Conservation (phyloP, 2,329 filamentous ascomycete species). For the Raffaelea arxii region DNA sequence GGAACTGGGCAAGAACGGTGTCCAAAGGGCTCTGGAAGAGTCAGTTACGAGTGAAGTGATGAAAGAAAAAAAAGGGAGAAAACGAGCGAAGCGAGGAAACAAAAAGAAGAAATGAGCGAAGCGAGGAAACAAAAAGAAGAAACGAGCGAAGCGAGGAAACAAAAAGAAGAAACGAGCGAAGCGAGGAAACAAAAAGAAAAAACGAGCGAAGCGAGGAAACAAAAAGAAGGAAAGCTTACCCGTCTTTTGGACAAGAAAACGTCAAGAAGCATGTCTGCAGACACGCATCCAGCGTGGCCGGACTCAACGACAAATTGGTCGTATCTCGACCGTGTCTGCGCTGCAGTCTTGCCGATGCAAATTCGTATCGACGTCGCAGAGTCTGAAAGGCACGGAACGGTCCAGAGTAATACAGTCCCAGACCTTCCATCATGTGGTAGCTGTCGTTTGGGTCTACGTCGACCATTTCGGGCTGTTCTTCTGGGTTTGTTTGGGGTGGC, state of each 20-base stretch:
- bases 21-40: constrained; percentile 28
- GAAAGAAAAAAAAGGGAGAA: not conserved
- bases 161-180: not conserved
- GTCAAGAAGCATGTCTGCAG: constrained; percentile 32
- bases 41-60: not conserved
- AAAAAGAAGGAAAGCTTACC: constrained; percentile 14
- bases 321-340: constrained; percentile 25
- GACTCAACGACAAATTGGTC: constrained; percentile 25
- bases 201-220: not conserved
- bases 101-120: not conserved
- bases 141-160: not conserved
- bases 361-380: constrained; percentile 25
- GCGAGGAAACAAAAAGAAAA: not conserved
- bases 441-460: constrained; percentile 22
- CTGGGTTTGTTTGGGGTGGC: constrained; percentile 13
- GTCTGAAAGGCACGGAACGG: constrained; percentile 26
- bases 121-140: not conserved
- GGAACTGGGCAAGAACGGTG: constrained; percentile 27
- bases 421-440: constrained; percentile 30
- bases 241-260: constrained; percentile 29
- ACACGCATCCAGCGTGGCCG: constrained; percentile 30
- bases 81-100: too few species aligned
- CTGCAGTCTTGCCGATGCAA: constrained; percentile 22
- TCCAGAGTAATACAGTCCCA: constrained; percentile 27
- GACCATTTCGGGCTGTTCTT: constrained; percentile 20